These are phyloP conservation scores for Colletotrichum siamense DNA, from an alignment of 2,329 filamentous ascomycete genomes.

Conservation along the genomic window DNA sequence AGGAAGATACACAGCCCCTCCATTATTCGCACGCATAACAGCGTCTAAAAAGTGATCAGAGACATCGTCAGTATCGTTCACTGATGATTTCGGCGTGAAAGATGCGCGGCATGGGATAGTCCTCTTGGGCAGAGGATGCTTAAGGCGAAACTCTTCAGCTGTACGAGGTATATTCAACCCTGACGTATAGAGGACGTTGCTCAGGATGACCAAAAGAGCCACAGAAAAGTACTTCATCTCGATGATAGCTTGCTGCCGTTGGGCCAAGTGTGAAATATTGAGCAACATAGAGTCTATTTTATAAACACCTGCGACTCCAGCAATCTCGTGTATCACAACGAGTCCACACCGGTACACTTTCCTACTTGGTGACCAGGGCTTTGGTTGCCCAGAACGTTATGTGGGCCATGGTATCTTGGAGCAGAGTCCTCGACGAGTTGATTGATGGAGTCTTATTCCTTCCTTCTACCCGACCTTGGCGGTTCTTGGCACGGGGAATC, in stretches of 20 bases:
- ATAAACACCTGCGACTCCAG: not conserved
- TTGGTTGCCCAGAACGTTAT: not conserved
- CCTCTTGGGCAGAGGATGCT: constrained; percentile 38
- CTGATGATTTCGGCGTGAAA: constrained; percentile 57
- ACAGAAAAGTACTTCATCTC: not conserved
- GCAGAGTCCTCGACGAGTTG: not conserved
- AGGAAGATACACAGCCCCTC: constrained; percentile 60
- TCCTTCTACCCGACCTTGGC: not conserved
- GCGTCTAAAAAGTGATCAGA: constrained; percentile 60
- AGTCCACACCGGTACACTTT: not conserved
- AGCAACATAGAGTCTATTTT: not conserved
- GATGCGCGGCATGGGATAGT: constrained; percentile 27
- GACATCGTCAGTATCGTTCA: constrained; percentile 60
- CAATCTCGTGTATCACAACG: not conserved
- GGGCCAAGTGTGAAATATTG: not conserved
- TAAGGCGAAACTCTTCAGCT: constrained; percentile 40
- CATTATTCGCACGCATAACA: constrained; percentile 61
- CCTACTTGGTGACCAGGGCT: not conserved
- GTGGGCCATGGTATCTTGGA: not conserved
- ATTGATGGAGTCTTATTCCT: not conserved
- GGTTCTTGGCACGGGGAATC: not conserved
- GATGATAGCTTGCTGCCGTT: not conserved
- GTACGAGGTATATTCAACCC: constrained; percentile 34
- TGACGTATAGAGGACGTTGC: not conserved
- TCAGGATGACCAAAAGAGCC: not conserved